phyloP scores from a whole-genome alignment of 805 yeast species.

The Candida taoyuanica region DNA sequence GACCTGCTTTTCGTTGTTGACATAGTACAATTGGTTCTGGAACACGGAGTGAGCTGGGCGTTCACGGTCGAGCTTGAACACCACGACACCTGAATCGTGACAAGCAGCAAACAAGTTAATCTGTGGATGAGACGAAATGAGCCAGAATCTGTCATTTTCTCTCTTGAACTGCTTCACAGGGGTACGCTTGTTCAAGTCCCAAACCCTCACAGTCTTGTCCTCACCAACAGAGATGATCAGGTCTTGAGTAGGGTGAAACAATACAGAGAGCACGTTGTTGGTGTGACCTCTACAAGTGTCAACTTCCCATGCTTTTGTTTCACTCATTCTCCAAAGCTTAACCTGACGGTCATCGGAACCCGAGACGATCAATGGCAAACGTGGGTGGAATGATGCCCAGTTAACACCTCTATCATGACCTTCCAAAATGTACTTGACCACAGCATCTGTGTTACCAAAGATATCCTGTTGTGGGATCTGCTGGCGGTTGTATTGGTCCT shows the following conservation, averaged over 20 bases:
- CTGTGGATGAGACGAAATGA: conserved; percentile 80
- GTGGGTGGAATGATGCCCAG: conserved; percentile 98
- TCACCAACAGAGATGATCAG: conserved; percentile 90
- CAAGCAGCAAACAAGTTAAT: conserved; percentile 94
- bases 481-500: conserved; percentile 41
- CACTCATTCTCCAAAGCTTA: conserved; percentile 96
- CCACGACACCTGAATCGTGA: conserved; percentile 97
- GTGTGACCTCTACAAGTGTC: conserved; percentile 98
- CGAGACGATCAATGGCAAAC: conserved; percentile 88
- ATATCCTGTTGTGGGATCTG: conserved; percentile 84
- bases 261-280: conserved; percentile 81
- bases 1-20: conserved; percentile 81
- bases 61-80: conserved; percentile 94
- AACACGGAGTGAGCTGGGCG: conserved; percentile 81
- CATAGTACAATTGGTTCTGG: conserved; percentile 70
- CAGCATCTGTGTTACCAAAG: conserved; percentile 90
- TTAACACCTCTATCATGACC: conserved; percentile 99
- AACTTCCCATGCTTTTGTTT: conserved; percentile 98
- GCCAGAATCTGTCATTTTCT: conserved; percentile 94
- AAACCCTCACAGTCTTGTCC: conserved; percentile 91
- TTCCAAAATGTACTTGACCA: conserved; percentile 91
- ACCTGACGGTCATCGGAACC: conserved; percentile 96
- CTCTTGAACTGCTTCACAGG: conserved; percentile 93
- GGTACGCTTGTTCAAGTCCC: conserved; percentile 93
- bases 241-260: conserved; percentile 93